Evolutionary conservation across 768 basidiomycete genomes (phyloP), one percentile per base, ranked within the genome.

Genomic region (Tubosaeta sp.): DNA sequence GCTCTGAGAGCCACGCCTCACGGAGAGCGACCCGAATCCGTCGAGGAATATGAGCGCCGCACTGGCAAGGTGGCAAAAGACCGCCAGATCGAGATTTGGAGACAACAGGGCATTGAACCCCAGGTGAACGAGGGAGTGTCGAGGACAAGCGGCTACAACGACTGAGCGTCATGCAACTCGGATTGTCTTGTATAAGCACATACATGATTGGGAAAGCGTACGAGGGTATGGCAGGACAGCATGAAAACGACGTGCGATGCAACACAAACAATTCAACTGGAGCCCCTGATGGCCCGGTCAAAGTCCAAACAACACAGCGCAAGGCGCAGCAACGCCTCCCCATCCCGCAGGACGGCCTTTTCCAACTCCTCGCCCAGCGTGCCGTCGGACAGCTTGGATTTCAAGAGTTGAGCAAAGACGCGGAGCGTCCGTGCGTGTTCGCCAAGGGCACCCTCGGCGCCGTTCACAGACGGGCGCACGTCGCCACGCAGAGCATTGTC

Each of bases 1-100:
- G 90, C 86, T 13, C 72, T 91, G 34, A 82, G 90, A 43, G 85
- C 84, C 10, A 92, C 90, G 3, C 91, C 90, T 48, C 88, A 86
- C 56, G 91, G 82, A 12, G 88, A 91, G 65, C 79, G 77, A 55
- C 91, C 90, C 1, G 75, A 75, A 17, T 88, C 85, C 0, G 91
- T 91, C 17, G 80, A 73, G 42, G 86, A 82, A 42, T 91, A 89
- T 64, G 82, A 85, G 65, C 65, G 64, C 41, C 60, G 74, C 58
- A 82, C 78, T 2, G 88, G 88, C 13, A 84, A 85, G 65, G 65
- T 73, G 45, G 87, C 88, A 0, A 84, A 83, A 57, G 88, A 92
- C 67, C 77, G 86, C 52, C 82, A 87, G 65, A 60, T 83, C 34
- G 88, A 86, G 62, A 72, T 88, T 50, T 88, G 83, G 82, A 82